Conservation (phyloP, 2,329 filamentous ascomycete species). For the Curvularia lunata region DNA sequence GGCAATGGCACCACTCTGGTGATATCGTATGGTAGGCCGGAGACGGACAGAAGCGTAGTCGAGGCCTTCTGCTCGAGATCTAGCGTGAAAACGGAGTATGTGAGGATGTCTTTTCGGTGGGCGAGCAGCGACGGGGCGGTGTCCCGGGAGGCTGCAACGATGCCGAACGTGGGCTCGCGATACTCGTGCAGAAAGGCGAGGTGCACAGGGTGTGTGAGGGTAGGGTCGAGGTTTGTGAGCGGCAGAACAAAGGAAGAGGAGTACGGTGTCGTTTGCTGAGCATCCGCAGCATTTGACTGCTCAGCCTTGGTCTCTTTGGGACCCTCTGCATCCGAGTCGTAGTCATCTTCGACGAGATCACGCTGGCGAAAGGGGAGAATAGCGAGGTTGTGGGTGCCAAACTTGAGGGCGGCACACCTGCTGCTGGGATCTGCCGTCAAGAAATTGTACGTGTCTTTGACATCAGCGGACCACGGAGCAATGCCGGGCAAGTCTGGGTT, state of each 20-base stretch:
- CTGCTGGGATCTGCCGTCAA: conserved; percentile 89
- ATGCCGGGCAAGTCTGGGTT: conserved; percentile 80
- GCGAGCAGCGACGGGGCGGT: conserved; percentile 75
- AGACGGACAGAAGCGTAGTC: conserved; percentile 87
- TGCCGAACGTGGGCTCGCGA: conserved; percentile 94
- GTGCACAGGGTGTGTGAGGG: conserved; percentile 85
- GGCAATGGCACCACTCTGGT: conserved; percentile 82
- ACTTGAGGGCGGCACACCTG: conserved; percentile 92
- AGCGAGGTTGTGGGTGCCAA: conserved; percentile 85
- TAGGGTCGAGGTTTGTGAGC: conserved; percentile 85
- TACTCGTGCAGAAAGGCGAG: conserved; percentile 96
- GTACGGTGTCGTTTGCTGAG: conserved; percentile 70
- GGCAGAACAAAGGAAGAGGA: conserved; percentile 91
- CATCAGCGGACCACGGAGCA: conserved; percentile 78
- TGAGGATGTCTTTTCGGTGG: conserved; percentile 82
- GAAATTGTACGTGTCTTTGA: conserved; percentile 79
- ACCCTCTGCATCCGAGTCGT: conserved; percentile 81
- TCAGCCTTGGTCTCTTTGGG: conserved; percentile 39
- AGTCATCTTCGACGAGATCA: conserved; percentile 89
- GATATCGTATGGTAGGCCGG: conserved; percentile 84
- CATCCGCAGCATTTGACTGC: conserved; percentile 46
- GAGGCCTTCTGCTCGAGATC: conserved; percentile 93
- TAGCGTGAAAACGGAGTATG: conserved; percentile 93
- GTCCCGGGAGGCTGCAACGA: conserved; percentile 78
- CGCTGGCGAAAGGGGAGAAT: conserved; percentile 90